Percentiles rank a stretch among this genome's conserved stretches.
Conservation (phyloP, 345 rosid species). For the Citrus unshiu region DNA sequence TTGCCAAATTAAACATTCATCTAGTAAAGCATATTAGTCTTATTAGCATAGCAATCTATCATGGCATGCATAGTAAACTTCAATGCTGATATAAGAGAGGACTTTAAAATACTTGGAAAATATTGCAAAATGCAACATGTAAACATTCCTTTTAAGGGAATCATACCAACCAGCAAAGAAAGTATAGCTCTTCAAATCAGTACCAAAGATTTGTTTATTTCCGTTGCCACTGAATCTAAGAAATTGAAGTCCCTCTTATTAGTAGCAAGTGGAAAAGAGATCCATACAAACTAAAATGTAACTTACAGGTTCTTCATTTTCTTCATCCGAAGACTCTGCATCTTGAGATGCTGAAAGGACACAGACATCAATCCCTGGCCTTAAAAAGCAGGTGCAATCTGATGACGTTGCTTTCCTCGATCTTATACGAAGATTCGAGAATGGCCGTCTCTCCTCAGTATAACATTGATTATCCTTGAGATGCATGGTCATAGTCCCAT, state of each 20-base stretch:
- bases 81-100: not conserved
- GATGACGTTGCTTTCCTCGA: constrained; percentile 56
- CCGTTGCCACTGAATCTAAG: not conserved
- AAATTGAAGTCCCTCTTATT: not conserved
- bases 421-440: constrained; percentile 57
- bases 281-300: not conserved
- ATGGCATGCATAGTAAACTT: not conserved
- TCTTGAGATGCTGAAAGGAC: constrained; percentile 34
- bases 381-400: constrained; percentile 72
- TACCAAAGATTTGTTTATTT: not conserved
- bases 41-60: not conserved
- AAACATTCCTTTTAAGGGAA: not conserved
- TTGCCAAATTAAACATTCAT: not conserved
- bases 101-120: not conserved
- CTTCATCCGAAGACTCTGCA: constrained; percentile 25
- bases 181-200: not conserved
- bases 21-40: not conserved
- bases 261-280: not conserved
- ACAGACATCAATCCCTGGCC: constrained; percentile 78
- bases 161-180: not conserved
- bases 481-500: constrained; percentile 47
- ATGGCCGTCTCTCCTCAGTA: constrained; percentile 39
- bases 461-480: constrained; percentile 29
- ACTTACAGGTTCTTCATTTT: constrained; percentile 40
- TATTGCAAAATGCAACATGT: not conserved